A percentile compares a stretch with the other conserved stretches of the same genome.
Conservation (phyloP, 495 filamentous ascomycete genomes). For the Aspergillus sclerotiicarbonarius region DNA sequence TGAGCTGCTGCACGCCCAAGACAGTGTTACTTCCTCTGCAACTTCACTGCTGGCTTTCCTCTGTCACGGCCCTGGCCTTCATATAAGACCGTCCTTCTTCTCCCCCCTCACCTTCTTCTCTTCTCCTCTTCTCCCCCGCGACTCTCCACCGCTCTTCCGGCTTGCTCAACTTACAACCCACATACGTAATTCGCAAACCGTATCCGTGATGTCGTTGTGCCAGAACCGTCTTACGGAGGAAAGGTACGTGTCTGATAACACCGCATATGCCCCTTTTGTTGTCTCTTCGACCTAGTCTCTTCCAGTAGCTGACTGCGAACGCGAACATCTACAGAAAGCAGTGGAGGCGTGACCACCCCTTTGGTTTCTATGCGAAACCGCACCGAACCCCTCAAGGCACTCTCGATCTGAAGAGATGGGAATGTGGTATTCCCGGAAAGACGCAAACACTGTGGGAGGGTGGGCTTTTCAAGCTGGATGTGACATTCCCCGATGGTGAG, state of each 20-base stretch:
- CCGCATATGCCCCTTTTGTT: background rate
- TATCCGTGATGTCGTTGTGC: slow-evolving; percentile 72
- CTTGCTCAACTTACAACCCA: background rate
- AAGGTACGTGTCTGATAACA: slow-evolving; percentile 53
- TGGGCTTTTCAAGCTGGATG: slow-evolving; percentile 88
- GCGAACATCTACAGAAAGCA: slow-evolving; percentile 64
- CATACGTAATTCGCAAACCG: background rate
- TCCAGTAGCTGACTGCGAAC: slow-evolving; percentile 19
- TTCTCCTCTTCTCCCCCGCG: slow-evolving; percentile 4
- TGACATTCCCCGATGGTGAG: slow-evolving; percentile 93
- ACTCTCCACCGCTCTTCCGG: background rate
- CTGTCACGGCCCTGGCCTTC: background rate
- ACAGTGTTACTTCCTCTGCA: slow-evolving; percentile 4
- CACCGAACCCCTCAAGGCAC: slow-evolving; percentile 73
- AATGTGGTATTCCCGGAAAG: slow-evolving; percentile 94
- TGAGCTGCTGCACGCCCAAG: slow-evolving; percentile 6
- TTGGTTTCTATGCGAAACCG: slow-evolving; percentile 94
- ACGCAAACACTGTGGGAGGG: slow-evolving; percentile 96
- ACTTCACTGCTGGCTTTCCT: slow-evolving; percentile 3
- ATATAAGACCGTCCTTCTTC: background rate
- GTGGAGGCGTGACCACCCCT: slow-evolving; percentile 95
- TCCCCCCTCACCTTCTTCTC: background rate
- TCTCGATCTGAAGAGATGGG: slow-evolving; percentile 92
- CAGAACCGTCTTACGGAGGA: slow-evolving; percentile 88
- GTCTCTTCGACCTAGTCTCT: background rate